Evolutionary conservation across 352 stramenopile species (phyloP), one percentile per base, ranked within the genome.

Genomic region (Pythium rishiriense): DNA sequence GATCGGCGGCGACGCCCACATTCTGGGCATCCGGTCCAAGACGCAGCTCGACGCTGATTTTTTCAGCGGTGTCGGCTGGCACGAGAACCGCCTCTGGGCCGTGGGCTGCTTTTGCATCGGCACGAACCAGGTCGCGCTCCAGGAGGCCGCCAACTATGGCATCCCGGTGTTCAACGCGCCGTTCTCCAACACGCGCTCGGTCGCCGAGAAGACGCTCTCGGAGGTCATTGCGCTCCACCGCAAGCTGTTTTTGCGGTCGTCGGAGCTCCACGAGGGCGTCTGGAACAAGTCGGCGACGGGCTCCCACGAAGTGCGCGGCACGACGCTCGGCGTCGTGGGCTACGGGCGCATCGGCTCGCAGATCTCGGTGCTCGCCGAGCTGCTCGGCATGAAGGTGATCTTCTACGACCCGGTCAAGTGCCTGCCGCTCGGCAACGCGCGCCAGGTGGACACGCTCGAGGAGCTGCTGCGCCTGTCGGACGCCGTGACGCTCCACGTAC

Each of bases 401-500:
- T 97, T 96, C 62, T 98, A 96, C 72, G 93, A 98, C 72, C 93
- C 93, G 0, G 89, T 97, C 58, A 93, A 88, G 75, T 91, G 73
- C 70, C 72, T 85, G 55, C 93, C 74, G 15, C 73, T 86, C 8
- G 83, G 73, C 25, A 94, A 87, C 64, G 90, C 79, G 14, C 88
- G 83, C 49, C 88, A 97, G 59, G 85, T 96, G 25, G 81, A 97
- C 28, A 85, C 81, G 29, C 75, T 98, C 7, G 75, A 94, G 43
- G 81, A 97, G 48, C 78, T 97, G 50, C 79, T 98, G 2, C 65
- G 69, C 6, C 73, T 86, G 51, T 84, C 92, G 15, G 95, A 99
- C 69, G 97, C 95, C 50, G 91, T 98, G 48, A 97, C 87, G 24
- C 79, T 99, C n/a, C 97, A 99, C 70, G 94, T 98, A 58, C 96